Evolutionary conservation across 352 stramenopile species (phyloP).

Genomic region (Phytophthora fragariaefolia): DNA sequence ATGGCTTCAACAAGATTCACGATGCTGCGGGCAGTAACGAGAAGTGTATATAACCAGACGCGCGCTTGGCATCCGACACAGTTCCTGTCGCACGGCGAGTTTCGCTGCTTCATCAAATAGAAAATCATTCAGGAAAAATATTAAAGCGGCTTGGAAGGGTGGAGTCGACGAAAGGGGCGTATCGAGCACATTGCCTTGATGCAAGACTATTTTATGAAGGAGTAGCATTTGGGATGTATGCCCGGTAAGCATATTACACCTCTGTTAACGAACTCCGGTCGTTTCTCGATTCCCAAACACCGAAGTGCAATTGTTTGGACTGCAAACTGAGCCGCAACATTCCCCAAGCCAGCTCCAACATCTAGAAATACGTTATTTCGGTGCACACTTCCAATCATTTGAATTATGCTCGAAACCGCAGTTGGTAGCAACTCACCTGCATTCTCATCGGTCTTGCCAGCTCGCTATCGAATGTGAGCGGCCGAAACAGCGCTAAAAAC

Average conservation of each 20-base stretch:
- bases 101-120: conserved; percentile 10
- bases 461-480: conserved; percentile 4
- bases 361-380: conserved; percentile 15
- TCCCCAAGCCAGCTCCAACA: conserved; percentile 4
- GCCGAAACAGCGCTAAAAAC: conserved; percentile 10
- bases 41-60: conserved; percentile 12
- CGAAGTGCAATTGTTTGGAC: conserved; percentile 3
- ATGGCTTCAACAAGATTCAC: background rate
- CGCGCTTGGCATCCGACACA: conserved; percentile 3
- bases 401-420: no score
- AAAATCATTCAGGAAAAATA: conserved; percentile 14
- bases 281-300: conserved; percentile 14
- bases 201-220: conserved; percentile 11
- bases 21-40: conserved; percentile 1
- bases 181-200: conserved; percentile 4
- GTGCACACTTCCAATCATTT: background rate
- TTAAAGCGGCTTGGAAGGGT: conserved; percentile 4
- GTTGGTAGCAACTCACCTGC: conserved; percentile 5
- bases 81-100: background rate
- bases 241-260: background rate
- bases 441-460: conserved; percentile 11
- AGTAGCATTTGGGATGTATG: background rate
- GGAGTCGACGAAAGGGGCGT: background rate
- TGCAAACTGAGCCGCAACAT: conserved; percentile 7
- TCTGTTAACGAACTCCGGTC: background rate